Base-by-base conservation (phyloP, 2,329 filamentous ascomycete genomes). In the Penicillium brevicompactum region DNA sequence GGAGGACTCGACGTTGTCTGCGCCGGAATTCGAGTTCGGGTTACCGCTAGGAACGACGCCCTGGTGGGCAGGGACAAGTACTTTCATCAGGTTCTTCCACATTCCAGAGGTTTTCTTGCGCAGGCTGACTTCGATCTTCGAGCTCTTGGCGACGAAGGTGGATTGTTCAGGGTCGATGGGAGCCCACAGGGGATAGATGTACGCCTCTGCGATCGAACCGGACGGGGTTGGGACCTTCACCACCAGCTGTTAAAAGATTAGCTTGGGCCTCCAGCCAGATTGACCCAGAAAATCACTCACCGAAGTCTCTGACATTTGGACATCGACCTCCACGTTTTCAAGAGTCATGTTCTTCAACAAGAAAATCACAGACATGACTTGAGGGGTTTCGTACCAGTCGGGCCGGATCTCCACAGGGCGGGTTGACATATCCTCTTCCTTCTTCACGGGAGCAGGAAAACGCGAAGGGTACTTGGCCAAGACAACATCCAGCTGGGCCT, bases 121-220 rank as follows among this genome's bases (percentile, higher is more conserved):
- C 14, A 96, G 81, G 10, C 78, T 82, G 37, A 96, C 77, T 71
- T 96, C 92, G 51, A 96, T 81, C 71, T 96, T 96, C 67, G 86
- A 91, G 1, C 88, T 81, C 41, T 89, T 87, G 51, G 95, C 83
- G 1, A 80, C 82, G 62, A 78, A 84, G 43, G 80, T 87, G 18
- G 85, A 91, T 31, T 80, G 74, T 1, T 79, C 66, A 0, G 84
- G 73, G 49, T 90, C 82, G 64, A 96, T 86, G 9, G 81, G 70
- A 13, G 82, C 84, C 70, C 82, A 91, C 3, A 93, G 83, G 5
- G 89, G 86, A 4, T n/a, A 13, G 32, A 34, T 34, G 32, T 34
- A 31, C 6, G 30, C 7, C 30, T 31, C 30, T 8, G 6, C 30
- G 30, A 31, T 31, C 30, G 11, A 31, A 13, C 80, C 79, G 34